phyloP scores from a whole-genome alignment of 805 yeast genomes.

The Cyberlindnera mrakii region DNA sequence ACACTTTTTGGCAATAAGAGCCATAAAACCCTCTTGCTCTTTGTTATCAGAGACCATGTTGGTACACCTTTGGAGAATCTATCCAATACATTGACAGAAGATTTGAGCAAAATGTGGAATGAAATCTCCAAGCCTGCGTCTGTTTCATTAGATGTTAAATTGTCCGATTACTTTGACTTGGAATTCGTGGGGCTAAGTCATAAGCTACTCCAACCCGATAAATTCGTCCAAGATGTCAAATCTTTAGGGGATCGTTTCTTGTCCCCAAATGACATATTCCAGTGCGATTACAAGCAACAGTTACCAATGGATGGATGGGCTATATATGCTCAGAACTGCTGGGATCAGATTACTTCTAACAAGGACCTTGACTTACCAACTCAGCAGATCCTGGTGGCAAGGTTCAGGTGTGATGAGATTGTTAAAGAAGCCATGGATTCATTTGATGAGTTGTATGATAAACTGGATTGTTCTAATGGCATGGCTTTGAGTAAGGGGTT shows the following conservation, averaged over 20 bases:
- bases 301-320: slow-evolving; percentile 97
- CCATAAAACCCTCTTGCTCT: slow-evolving; percentile 65
- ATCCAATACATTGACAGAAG: slow-evolving; percentile 60
- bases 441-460: slow-evolving; percentile 5
- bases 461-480: slow-evolving; percentile 12
- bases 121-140: slow-evolving; percentile 67
- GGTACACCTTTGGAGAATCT: slow-evolving; percentile 83
- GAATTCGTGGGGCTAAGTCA: slow-evolving; percentile 80
- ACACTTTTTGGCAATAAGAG: slow-evolving; percentile 65
- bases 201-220: slow-evolving; percentile 72
- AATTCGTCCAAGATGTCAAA: slow-evolving; percentile 56
- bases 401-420: slow-evolving; percentile 92
- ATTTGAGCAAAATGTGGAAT: slow-evolving; percentile 74
- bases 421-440: slow-evolving; percentile 33
- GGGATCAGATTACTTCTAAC: slow-evolving; percentile 91
- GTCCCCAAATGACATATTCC: slow-evolving; percentile 40
- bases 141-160: slow-evolving; percentile 39
- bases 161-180: slow-evolving; percentile 79
- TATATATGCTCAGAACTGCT: slow-evolving; percentile 79
- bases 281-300: slow-evolving; percentile 67
- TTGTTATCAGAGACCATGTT: slow-evolving; percentile 88
- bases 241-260: slow-evolving; percentile 59
- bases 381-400: slow-evolving; percentile 90
- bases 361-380: slow-evolving; percentile 95
- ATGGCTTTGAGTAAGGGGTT: slow-evolving; percentile 37